phyloP scores from a whole-genome alignment of 352 stramenopile species.

The Phytophthora citricola region DNA sequence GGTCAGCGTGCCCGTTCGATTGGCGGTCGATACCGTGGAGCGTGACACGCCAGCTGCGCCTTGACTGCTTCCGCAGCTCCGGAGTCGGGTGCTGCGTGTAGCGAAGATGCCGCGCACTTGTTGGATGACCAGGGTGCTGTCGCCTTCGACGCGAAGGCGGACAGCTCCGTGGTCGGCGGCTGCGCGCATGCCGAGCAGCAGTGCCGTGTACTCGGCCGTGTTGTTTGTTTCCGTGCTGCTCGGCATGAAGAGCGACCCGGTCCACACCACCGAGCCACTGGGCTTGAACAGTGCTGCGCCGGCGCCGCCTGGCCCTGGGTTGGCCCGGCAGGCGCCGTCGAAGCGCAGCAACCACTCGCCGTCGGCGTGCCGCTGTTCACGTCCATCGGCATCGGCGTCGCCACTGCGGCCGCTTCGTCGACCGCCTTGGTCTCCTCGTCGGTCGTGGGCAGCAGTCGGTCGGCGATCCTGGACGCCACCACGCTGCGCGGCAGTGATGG shows the following conservation, averaged over 20 bases:
- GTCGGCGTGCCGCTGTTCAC: background rate
- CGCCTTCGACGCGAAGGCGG: slow-evolving; percentile 8
- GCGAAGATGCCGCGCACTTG: slow-evolving; percentile 16
- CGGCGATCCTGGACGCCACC: background rate
- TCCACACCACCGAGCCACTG: slow-evolving; percentile 22
- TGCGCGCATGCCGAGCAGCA: slow-evolving; percentile 23
- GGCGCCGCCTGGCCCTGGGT: slow-evolving; percentile 16
- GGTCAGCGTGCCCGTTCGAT: slow-evolving; percentile 25
- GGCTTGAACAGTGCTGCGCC: slow-evolving; percentile 17
- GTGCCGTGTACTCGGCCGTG: slow-evolving; percentile 32
- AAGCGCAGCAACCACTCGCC: slow-evolving; percentile 2
- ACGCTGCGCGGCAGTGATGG: background rate
- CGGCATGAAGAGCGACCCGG: slow-evolving; percentile 13
- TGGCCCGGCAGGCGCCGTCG: slow-evolving; percentile 22
- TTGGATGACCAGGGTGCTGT: slow-evolving; percentile 19
- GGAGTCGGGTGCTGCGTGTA: background rate
- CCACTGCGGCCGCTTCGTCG: background rate
- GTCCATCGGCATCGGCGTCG: background rate
- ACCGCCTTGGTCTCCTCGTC: background rate
- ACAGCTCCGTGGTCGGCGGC: slow-evolving; percentile 12
- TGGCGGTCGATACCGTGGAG: slow-evolving; percentile 30
- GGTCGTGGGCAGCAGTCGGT: background rate
- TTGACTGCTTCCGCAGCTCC: background rate
- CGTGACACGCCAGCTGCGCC: slow-evolving; percentile 1
- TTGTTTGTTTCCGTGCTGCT: slow-evolving; percentile 32